phyloP scores from a whole-genome alignment of 805 yeast genomes.

The Saccharomycopsis synnaedendra region DNA sequence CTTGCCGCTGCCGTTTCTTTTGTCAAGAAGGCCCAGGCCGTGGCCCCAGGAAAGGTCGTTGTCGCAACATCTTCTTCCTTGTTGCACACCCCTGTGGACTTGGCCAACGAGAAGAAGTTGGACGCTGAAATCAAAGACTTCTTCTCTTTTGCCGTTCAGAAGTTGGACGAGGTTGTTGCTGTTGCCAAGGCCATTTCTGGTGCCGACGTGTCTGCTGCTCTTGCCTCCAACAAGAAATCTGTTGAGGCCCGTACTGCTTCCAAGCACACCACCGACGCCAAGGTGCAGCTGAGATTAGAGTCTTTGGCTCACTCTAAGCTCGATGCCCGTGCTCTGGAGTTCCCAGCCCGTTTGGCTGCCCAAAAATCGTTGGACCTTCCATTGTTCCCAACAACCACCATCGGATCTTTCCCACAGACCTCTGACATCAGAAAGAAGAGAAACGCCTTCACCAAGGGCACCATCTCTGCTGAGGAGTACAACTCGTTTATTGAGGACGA shows the following conservation, averaged over 20 bases:
- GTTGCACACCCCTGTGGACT: conserved; percentile 97
- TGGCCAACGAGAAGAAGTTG: conserved; percentile 83
- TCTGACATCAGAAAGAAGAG: conserved; percentile 98
- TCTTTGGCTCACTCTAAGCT: conserved; percentile 42
- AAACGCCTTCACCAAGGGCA: conserved; percentile 97
- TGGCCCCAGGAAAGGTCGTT: conserved; percentile 78
- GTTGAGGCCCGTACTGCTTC: conserved; percentile 80
- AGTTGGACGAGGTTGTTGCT: conserved; percentile 81
- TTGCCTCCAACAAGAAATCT: conserved; percentile 80
- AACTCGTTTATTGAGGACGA: conserved; percentile 94
- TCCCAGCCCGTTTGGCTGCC: conserved; percentile 76
- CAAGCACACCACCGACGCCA: conserved; percentile 80
- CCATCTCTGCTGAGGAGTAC: conserved; percentile 88
- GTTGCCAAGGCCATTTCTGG: conserved; percentile 83
- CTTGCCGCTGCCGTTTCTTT: conserved; percentile 74
- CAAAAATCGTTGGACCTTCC: conserved; percentile 92
- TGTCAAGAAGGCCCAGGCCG: conserved; percentile 72
- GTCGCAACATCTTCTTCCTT: conserved; percentile 88
- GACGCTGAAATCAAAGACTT: conserved; percentile 88
- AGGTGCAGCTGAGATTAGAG: conserved; percentile 80
- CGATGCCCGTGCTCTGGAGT: conserved; percentile 78
- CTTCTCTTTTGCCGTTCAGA: conserved; percentile 98
- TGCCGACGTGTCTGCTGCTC: conserved; percentile 44
- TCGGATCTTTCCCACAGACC: conserved; percentile 99
- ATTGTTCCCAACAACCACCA: conserved; percentile 98